phyloP scores from a whole-genome alignment of 1,284 basidiomycete genomes.

The Schizophyllum amplum region DNA sequence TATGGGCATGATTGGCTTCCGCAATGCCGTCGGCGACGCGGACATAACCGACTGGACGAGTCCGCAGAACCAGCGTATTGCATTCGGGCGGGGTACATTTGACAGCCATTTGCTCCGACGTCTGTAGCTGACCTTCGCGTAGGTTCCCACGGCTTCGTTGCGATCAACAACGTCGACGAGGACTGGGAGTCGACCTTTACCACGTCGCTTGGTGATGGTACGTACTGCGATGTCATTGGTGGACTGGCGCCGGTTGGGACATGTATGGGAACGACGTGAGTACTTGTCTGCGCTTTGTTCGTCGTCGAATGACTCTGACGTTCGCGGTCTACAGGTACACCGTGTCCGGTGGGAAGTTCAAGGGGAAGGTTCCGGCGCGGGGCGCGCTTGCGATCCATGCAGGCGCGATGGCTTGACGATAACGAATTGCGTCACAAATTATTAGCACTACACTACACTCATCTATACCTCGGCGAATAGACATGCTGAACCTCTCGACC shows the following conservation, averaged over 20 bases:
- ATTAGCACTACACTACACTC: no score
- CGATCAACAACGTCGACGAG: slow-evolving; percentile 39
- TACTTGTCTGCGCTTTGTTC: not conserved
- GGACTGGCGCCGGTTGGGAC: slow-evolving; percentile 22
- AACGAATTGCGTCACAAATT: not conserved
- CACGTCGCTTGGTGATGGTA: slow-evolving; percentile 34
- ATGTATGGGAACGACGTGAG: slow-evolving; percentile 32
- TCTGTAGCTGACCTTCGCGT: not conserved
- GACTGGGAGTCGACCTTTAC: slow-evolving; percentile 34
- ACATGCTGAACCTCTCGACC: no score
- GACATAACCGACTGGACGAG: slow-evolving; percentile 49
- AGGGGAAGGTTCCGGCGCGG: slow-evolving; percentile 27
- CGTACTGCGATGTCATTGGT: slow-evolving; percentile 42
- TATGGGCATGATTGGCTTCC: slow-evolving; percentile 56
- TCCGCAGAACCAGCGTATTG: slow-evolving; percentile 47
- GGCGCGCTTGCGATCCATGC: slow-evolving; percentile 37
- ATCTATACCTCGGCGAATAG: no score
- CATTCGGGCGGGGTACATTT: slow-evolving; percentile 48
- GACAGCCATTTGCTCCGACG: not conserved
- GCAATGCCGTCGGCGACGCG: slow-evolving; percentile 46
- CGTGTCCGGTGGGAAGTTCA: slow-evolving; percentile 30
- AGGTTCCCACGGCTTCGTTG: slow-evolving; percentile 43
- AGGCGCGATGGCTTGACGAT: slow-evolving; percentile 17
- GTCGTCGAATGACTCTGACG: not conserved
- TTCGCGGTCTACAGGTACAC: slow-evolving; percentile 20